Evolutionary conservation across 768 basidiomycete genomes (phyloP).

Genomic region (Rhizopogon roseolus): DNA sequence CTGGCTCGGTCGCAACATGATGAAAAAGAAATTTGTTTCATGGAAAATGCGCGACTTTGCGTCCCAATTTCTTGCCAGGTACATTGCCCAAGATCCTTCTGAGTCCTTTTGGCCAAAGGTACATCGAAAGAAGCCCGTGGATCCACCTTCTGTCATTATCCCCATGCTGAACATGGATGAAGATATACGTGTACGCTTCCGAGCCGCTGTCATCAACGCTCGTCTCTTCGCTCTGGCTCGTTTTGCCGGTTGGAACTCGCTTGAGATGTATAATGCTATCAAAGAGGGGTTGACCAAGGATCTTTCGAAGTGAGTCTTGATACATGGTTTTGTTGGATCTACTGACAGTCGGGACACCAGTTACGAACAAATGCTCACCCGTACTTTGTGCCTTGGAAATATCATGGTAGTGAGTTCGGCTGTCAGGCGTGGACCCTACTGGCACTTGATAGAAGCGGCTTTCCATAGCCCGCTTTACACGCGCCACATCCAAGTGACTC

Average conservation of each 20-base stretch:
- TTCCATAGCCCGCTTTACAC: constrained; percentile 26
- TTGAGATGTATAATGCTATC: constrained; percentile 44
- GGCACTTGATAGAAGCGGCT: constrained; percentile 77
- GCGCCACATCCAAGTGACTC: constrained; percentile 39
- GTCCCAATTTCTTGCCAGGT: constrained; percentile 60
- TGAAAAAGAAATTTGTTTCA: constrained; percentile 41
- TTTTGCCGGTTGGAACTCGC: constrained; percentile 23
- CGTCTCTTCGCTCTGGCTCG: constrained; percentile 51
- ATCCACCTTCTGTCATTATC: constrained; percentile 42
- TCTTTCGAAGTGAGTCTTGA: constrained; percentile 43
- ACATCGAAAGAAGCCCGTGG: constrained; percentile 22
- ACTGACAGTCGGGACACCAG: constrained; percentile 32
- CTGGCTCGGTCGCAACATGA: constrained; percentile 44
- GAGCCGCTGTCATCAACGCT: constrained; percentile 57
- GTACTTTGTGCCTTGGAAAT: constrained; percentile 67
- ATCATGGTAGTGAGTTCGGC: constrained; percentile 75
- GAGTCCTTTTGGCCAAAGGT: constrained; percentile 43
- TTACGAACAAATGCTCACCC: constrained; percentile 72
- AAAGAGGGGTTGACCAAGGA: constrained; percentile 39
- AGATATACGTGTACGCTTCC: constrained; percentile 84
- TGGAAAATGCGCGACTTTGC: constrained; percentile 70
- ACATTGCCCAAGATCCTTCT: constrained; percentile 53
- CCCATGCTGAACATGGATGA: constrained; percentile 55
- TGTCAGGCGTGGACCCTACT: constrained; percentile 78
- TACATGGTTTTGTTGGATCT: background rate